Evolutionary conservation across 2,329 filamentous ascomycete species (phyloP).

Genomic region (Verruconis gallopava): DNA sequence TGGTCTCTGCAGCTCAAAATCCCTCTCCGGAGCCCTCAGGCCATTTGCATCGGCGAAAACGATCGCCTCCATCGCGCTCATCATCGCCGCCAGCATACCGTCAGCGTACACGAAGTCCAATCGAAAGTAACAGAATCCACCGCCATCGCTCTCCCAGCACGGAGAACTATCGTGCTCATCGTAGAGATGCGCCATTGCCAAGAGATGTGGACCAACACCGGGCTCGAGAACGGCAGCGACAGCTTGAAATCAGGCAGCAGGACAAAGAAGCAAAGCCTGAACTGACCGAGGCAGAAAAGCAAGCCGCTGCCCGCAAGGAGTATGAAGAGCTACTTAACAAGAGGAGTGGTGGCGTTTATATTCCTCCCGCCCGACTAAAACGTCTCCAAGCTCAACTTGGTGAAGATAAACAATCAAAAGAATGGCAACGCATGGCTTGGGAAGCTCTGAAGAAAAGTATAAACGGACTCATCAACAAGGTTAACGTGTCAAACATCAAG

Average conservation of each 20-base stretch:
- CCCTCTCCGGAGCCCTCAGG: conserved; percentile 10
- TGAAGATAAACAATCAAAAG: conserved; percentile 91
- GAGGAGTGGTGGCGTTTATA: conserved; percentile 91
- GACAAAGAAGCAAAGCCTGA: conserved; percentile 30
- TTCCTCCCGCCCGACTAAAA: conserved; percentile 79
- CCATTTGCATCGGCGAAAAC: conserved; percentile 16
- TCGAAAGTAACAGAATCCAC: conserved; percentile 15
- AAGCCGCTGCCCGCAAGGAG: conserved; percentile 78
- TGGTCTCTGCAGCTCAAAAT: conserved; percentile 9
- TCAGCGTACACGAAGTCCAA: conserved; percentile 8
- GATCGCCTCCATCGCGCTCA: conserved; percentile 18
- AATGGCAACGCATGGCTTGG: conserved; percentile 99
- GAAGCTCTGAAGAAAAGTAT: conserved; percentile 98
- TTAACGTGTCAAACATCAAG: conserved; percentile 97
- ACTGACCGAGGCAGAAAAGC: conserved; percentile 65
- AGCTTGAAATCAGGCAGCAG: conserved; percentile 31
- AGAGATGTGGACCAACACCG: conserved; percentile 36
- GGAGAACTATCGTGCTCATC: conserved; percentile 15
- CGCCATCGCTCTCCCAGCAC: conserved; percentile 18
- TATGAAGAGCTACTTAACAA: conserved; percentile 86
- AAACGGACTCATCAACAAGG: conserved; percentile 97
- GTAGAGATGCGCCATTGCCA: conserved; percentile 24
- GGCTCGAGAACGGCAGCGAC: conserved; percentile 39
- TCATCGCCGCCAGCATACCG: conserved; percentile 12
- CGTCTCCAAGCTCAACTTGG: conserved; percentile 91